Conservation (phyloP, 2,329 filamentous ascomycete species). For the Verticillium nonalfalfae region DNA sequence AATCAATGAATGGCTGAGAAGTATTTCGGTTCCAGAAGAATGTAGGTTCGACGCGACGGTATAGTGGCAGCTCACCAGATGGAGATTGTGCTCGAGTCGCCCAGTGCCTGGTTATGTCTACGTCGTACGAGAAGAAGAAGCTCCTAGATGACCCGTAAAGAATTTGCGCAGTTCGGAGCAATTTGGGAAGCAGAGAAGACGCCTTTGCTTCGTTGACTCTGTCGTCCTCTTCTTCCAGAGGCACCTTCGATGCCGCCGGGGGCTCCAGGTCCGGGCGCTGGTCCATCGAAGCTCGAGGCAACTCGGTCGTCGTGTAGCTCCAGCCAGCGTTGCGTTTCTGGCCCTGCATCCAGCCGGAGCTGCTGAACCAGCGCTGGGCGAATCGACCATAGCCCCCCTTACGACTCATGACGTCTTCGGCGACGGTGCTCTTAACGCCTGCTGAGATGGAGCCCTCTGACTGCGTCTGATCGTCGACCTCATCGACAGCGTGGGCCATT, state of each 20-base stretch:
- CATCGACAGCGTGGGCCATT: constrained; percentile 26
- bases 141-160: constrained; percentile 76
- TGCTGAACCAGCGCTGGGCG: constrained; percentile 86
- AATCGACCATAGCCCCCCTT: constrained; percentile 85
- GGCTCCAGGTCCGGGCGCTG: constrained; percentile 9
- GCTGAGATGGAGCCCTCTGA: constrained; percentile 18
- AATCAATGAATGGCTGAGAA: constrained; percentile 64
- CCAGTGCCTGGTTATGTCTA: constrained; percentile 74
- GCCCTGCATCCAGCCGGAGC: constrained; percentile 71
- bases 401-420: constrained; percentile 79
- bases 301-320: constrained; percentile 32
- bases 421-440: constrained; percentile 56
- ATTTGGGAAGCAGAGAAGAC: constrained; percentile 66
- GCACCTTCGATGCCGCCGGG: constrained; percentile 16
- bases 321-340: constrained; percentile 65
- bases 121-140: constrained; percentile 94
- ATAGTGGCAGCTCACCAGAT: constrained; percentile 52
- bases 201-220: constrained; percentile 11
- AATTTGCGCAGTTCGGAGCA: constrained; percentile 76
- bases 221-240: constrained; percentile 32
- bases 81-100: constrained; percentile 30
- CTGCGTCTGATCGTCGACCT: constrained; percentile 34
- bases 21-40: constrained; percentile 92
- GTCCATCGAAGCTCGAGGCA: constrained; percentile 5
- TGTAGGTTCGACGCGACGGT: constrained; percentile 65